Conservation (phyloP, 306 rosid genomes). For the Fragaria vesca region DNA sequence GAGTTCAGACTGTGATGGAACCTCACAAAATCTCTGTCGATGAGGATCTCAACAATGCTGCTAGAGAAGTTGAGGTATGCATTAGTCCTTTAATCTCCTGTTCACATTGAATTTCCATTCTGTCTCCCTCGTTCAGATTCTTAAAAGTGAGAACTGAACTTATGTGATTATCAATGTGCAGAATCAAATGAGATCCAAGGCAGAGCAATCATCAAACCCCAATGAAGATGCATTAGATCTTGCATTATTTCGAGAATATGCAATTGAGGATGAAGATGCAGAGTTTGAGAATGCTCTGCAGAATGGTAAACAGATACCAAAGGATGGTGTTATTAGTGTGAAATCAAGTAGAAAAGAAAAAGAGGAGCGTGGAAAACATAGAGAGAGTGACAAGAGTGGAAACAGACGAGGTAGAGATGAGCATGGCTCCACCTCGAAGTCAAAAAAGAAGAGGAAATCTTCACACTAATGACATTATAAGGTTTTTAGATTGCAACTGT, state of each 20-base stretch:
- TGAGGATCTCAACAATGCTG: slow-evolving; percentile 74
- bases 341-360: slow-evolving; percentile 45
- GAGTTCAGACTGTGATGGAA: slow-evolving; percentile 59
- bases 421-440: slow-evolving; percentile 37
- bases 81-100: neutral
- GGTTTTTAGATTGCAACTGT: neutral
- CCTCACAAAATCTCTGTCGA: slow-evolving; percentile 77
- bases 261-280: slow-evolving; percentile 52
- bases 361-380: slow-evolving; percentile 36
- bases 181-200: slow-evolving; percentile 58
- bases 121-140: neutral
- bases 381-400: slow-evolving; percentile 42
- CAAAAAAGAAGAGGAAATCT: slow-evolving; percentile 52
- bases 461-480: neutral
- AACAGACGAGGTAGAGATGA: slow-evolving; percentile 46
- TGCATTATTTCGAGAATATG: slow-evolving; percentile 51
- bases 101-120: neutral
- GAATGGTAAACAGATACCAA: slow-evolving; percentile 43
- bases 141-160: slow-evolving; percentile 13
- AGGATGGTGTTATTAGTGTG: slow-evolving; percentile 60
- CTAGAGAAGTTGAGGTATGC: slow-evolving; percentile 74
- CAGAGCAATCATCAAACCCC: slow-evolving; percentile 42
- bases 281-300: slow-evolving; percentile 47
- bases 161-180: slow-evolving; percentile 23
- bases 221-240: slow-evolving; percentile 53